Percentiles rank a stretch among this genome's conserved stretches.
Evolutionary conservation across 2,329 filamentous ascomycete species (phyloP).

Genomic region (Elsinoe ampelina): DNA sequence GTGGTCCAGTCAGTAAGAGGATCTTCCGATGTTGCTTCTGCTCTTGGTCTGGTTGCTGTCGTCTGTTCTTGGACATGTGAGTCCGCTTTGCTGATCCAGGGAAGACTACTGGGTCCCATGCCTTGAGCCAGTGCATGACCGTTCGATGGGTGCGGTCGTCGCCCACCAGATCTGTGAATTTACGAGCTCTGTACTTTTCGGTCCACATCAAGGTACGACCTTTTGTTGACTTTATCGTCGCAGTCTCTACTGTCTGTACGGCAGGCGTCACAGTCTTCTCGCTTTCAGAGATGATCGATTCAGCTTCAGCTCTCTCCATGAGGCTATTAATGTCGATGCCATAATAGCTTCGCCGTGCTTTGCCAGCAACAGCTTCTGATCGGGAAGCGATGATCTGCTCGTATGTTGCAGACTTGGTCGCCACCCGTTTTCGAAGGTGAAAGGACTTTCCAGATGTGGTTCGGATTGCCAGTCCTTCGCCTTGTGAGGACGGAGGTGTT

Average conservation of each 20-base stretch:
- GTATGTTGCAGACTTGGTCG: conserved; percentile 44
- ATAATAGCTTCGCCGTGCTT: conserved; percentile 71
- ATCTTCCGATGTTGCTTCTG: conserved; percentile 71
- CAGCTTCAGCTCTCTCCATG: conserved; percentile 59
- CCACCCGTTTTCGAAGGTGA: conserved; percentile 47
- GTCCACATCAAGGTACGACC: conserved; percentile 67
- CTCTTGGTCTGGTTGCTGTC: conserved; percentile 49
- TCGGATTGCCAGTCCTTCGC: conserved; percentile 18
- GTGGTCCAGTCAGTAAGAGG: conserved; percentile 79
- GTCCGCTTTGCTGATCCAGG: conserved; percentile 60
- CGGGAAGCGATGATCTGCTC: conserved; percentile 59
- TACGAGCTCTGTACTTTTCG: conserved; percentile 89
- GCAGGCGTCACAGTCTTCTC: conserved; percentile 21
- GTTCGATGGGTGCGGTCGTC: conserved; percentile 88
- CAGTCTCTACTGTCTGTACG: conserved; percentile 34
- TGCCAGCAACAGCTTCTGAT: conserved; percentile 54
- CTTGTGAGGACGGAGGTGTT: neutral
- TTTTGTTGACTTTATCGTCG: conserved; percentile 13
- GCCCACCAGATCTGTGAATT: conserved; percentile 86
- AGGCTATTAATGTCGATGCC: conserved; percentile 85
- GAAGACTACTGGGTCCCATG: conserved; percentile 89
- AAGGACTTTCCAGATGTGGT: conserved; percentile 51
- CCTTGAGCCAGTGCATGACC: conserved; percentile 87
- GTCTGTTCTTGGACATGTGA: conserved; percentile 37
- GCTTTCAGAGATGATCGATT: conserved; percentile 35